Evolutionary conservation across 75 land plant species (phyloP).

Genomic region (Pinus albicaulis): DNA sequence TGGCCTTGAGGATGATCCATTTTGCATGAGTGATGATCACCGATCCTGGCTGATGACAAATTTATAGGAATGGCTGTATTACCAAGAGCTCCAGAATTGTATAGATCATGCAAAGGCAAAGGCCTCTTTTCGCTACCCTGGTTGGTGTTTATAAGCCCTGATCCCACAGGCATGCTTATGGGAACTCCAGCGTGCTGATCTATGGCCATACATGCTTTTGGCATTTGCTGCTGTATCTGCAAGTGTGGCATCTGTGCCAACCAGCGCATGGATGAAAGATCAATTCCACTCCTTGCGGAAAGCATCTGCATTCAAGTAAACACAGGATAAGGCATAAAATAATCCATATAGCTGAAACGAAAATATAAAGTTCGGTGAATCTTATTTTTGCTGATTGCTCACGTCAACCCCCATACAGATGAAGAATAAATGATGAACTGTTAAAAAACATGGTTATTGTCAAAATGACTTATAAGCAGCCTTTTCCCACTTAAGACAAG

Average conservation of each 20-base stretch:
- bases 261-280: conserved; percentile 2
- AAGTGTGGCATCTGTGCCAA: conserved; percentile 8
- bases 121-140: neutral
- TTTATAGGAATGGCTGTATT: neutral
- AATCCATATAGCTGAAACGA: neutral
- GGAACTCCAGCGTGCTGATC: neutral
- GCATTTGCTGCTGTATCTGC: conserved; percentile 2
- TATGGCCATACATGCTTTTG: neutral
- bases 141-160: neutral
- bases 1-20: neutral
- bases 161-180: neutral
- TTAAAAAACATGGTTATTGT: neutral
- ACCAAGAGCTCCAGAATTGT: neutral
- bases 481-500: neutral
- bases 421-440: too few relatives aligned
- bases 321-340: neutral
- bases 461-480: neutral
- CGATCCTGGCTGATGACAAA: neutral
- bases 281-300: conserved; percentile 12
- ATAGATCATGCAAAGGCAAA: neutral
- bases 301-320: conserved; percentile 10
- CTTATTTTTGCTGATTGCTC: too few relatives aligned
- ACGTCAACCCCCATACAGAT: too few relatives aligned
- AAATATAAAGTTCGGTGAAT: too few relatives aligned
- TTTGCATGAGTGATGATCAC: neutral